phyloP scores from a whole-genome alignment of 495 filamentous ascomycete genomes.

The Lasiosphaeris hirsuta region DNA sequence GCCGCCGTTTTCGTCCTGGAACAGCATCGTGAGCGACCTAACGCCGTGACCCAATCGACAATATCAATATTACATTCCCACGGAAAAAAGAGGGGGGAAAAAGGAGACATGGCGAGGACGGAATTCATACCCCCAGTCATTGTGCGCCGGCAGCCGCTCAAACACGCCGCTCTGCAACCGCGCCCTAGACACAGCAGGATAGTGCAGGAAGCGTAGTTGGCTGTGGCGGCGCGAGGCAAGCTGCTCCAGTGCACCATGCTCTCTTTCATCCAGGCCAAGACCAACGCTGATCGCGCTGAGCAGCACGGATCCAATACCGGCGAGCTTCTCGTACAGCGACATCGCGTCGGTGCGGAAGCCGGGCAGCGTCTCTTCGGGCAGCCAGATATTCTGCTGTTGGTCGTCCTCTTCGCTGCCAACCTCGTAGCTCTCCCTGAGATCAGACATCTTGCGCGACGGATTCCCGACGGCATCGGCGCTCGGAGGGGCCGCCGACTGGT shows the following conservation, averaged over 20 bases:
- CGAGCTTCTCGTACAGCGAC: slow-evolving; percentile 51
- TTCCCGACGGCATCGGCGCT: slow-evolving; percentile 14
- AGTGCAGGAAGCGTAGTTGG: slow-evolving; percentile 62
- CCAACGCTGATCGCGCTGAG: slow-evolving; percentile 48
- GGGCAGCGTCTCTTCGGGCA: slow-evolving; percentile 54
- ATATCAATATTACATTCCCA: not conserved
- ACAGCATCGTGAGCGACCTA: slow-evolving; percentile 45
- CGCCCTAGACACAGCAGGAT: slow-evolving; percentile 52
- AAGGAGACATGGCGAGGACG: not conserved
- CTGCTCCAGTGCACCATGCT: slow-evolving; percentile 34
- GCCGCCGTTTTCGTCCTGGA: slow-evolving; percentile 46
- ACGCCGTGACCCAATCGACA: not conserved
- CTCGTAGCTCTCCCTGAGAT: slow-evolving; percentile 57
- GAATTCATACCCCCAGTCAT: slow-evolving; percentile 39
- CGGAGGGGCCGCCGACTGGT: slow-evolving; percentile 25
- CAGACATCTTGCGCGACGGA: not conserved
- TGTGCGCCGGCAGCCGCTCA: slow-evolving; percentile 49
- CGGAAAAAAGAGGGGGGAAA: no score
- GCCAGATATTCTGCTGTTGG: slow-evolving; percentile 62
- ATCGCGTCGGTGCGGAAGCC: slow-evolving; percentile 55
- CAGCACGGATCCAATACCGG: slow-evolving; percentile 41
- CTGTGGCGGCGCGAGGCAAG: slow-evolving; percentile 47
- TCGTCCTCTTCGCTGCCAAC: slow-evolving; percentile 57
- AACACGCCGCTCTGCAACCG: slow-evolving; percentile 39
- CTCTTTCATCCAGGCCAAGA: slow-evolving; percentile 42